phyloP scores from a whole-genome alignment of 2,329 filamentous ascomycete genomes.

The Fusarium falciforme region DNA sequence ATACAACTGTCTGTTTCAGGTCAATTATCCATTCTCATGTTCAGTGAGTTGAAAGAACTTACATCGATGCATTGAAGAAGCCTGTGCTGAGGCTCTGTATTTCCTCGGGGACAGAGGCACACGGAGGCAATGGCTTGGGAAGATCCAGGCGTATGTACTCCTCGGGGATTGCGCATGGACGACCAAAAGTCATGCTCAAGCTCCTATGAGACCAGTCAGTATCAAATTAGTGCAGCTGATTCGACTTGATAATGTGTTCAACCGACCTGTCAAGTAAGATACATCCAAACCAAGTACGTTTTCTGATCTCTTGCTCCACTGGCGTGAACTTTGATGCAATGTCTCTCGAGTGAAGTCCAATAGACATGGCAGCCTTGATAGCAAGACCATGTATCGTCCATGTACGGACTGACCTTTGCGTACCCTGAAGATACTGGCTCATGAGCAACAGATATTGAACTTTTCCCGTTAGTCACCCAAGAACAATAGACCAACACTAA shows the following conservation, averaged over 20 bases:
- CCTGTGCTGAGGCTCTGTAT: not conserved
- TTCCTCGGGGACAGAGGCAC: not conserved
- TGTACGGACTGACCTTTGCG: not conserved
- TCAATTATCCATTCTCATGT: not conserved
- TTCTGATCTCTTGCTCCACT: not conserved
- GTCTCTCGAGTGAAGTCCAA: not conserved
- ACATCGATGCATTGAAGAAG: not conserved
- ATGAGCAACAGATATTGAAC: slow-evolving; percentile 50
- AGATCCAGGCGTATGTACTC: not conserved
- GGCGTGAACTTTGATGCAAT: slow-evolving; percentile 1
- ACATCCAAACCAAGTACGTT: not conserved
- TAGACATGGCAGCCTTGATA: slow-evolving; percentile 2
- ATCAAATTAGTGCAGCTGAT: not conserved
- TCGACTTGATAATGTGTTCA: not conserved
- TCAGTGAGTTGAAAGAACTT: not conserved
- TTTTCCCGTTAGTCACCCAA: not conserved
- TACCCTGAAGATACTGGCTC: slow-evolving; percentile 64
- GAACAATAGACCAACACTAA: no score
- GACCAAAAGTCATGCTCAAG: not conserved
- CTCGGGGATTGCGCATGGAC: not conserved
- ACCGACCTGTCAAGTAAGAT: not conserved
- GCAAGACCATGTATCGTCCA: not conserved
- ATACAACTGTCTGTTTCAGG: not conserved
- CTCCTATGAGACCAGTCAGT: not conserved
- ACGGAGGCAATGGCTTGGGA: not conserved